Evolutionary conservation across 768 basidiomycete species (phyloP), one percentile per base, ranked within the genome.

Genomic region (Phlebiopsis flavidoalba): DNA sequence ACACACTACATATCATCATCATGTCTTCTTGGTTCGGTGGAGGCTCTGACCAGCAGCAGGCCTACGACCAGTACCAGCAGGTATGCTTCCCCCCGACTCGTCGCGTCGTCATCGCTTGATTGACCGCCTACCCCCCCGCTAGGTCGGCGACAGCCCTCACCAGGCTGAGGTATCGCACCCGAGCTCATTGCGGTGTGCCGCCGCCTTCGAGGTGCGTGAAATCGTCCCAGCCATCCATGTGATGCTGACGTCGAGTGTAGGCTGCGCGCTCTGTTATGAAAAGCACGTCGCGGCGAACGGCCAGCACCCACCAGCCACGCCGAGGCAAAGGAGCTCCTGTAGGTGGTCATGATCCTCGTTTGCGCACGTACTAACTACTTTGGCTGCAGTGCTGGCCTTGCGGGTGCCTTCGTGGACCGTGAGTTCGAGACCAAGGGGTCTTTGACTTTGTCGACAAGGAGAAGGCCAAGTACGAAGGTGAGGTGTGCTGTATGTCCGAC

Each of bases 141-240:
- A 26, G 83, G 79, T 43, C 24, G 78, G 12, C 33, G 35, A 77
- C 47, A 75, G 76, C n/a, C 77, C 77, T 11, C 86, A 87, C 76
- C 71, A 85, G 73, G 81, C 86, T 1, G 59, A 72, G 60, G 70
- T 86, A 56, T 80, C 84, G 10, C 88, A 90, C 69, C n/a, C n/a
- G 83, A 90, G 72, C 69, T 89, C 48, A 78, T 90, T 61, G 84
- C 85, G 52, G 86, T n/a, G 74, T 45, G 88, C 88, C 45, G 87
- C 87, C 6, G 70, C 84, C 31, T 89, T 77, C 71, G 85, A 84
- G 79, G 61, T 62, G 8, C 1, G 19, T 40, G 46, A 31, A 14
- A 11, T 45, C 26, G 26, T 26, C 43, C 22, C 12, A 48, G 8
- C 21, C 22, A 31, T 31, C 26, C 3, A 11, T 46, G 37, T 21